These are phyloP conservation scores for Ogataea henricii DNA, from an alignment of 805 yeast species.

Conservation along the genomic window DNA sequence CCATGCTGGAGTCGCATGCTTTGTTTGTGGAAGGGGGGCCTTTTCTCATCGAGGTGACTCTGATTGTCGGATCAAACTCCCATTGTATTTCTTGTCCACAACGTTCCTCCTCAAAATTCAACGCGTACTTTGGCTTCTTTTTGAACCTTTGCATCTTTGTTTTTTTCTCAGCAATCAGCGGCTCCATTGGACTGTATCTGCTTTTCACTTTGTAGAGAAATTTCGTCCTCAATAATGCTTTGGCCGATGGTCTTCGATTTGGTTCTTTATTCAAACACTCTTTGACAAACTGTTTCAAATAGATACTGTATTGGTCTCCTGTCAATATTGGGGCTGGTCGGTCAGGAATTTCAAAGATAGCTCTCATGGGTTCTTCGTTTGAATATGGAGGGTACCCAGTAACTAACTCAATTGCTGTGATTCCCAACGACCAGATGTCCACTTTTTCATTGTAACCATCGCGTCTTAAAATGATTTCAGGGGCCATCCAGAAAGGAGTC, in stretches of 20 bases:
- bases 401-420: slow-evolving; percentile 82
- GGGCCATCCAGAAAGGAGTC: slow-evolving; percentile 99
- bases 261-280: slow-evolving; percentile 73
- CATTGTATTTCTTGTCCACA: slow-evolving; percentile 31
- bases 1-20: slow-evolving; percentile 4
- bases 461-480: slow-evolving; percentile 69
- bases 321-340: slow-evolving; percentile 60
- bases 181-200: slow-evolving; percentile 27
- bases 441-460: slow-evolving; percentile 81
- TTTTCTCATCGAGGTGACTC: slow-evolving; percentile 5
- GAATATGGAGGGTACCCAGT: slow-evolving; percentile 82
- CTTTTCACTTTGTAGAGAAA: slow-evolving; percentile 46
- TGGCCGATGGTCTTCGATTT: slow-evolving; percentile 60
- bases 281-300: slow-evolving; percentile 56
- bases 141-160: slow-evolving; percentile 37
- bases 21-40: neutral
- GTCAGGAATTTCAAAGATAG: slow-evolving; percentile 68
- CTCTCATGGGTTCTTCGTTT: slow-evolving; percentile 74
- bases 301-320: slow-evolving; percentile 45
- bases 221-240: slow-evolving; percentile 51
- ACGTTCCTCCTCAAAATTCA: slow-evolving; percentile 27
- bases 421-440: slow-evolving; percentile 96
- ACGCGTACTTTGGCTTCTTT: slow-evolving; percentile 41
- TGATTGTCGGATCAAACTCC: slow-evolving; percentile 25
- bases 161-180: slow-evolving; percentile 39